Base-by-base conservation (phyloP, 2,329 filamentous ascomycete genomes). In the Cercospora sojina region DNA sequence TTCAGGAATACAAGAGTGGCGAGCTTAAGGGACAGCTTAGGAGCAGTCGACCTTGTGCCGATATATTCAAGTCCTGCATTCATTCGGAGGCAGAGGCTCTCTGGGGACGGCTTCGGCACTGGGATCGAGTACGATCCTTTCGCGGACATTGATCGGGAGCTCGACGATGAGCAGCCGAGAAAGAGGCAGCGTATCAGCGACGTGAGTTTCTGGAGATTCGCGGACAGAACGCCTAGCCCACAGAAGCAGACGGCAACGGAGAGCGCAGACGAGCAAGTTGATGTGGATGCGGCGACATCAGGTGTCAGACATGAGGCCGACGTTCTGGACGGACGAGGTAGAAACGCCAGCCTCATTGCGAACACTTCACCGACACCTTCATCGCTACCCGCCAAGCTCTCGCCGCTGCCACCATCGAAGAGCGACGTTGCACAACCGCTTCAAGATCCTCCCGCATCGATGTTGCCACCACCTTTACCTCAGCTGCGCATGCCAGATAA, bases 131-230 rank as follows among this genome's bases (percentile, higher is more conserved):
- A 87, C 69, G 88, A 93, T 72, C 85, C 88, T 3, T 89, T 94
- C 60, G 77, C 75, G 13, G 88, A 91, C 66, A 58, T 67, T 2
- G 90, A 91, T 27, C 87, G 91, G 76, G 86, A 86, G 1, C 84
- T 83, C 49, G 80, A 86, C 25, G 84, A 80, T 38, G 86, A 85
- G 5, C 61, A 67, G 73, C 87, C 86, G 29, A 88, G 87, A 67
- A 96, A 93, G 78, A 85, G 87, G 63, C 86, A 86, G 60, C 88
- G 89, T 65, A 93, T 91, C 74, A 87, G 88, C 53, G 83, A 87
- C 60, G 89, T 87, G 73, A 85, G 83, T 31, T 83, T 86, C 29
- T 97, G 94, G 94, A 88, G 86, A 69, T 90, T 93, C 73, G 83
- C 84, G 23, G 90, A 89, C 73, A 85, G 87, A 64, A 90, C 91